Evolutionary conservation across 2,329 filamentous ascomycete species (phyloP).

Genomic region (Penicillium sp.): DNA sequence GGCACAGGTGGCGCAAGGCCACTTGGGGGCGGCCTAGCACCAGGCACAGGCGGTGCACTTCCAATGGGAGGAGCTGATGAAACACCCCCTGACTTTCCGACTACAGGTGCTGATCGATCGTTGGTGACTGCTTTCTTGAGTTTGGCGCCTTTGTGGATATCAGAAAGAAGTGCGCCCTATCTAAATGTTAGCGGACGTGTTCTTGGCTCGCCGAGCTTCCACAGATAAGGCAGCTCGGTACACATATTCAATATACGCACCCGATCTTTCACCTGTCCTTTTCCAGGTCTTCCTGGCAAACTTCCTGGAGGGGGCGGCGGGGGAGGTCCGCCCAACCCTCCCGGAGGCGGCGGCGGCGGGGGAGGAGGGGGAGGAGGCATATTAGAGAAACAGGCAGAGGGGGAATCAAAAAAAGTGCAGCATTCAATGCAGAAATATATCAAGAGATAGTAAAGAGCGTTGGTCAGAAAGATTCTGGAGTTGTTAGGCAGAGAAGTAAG

Average conservation of each 20-base stretch:
- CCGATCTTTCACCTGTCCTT: constrained; percentile 58
- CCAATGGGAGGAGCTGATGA: constrained; percentile 64
- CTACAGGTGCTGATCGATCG: constrained; percentile 79
- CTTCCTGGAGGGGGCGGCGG: constrained; percentile 59
- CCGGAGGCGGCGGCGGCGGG: constrained; percentile 68
- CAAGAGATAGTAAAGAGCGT: constrained; percentile 11
- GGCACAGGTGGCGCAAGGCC: constrained; percentile 50
- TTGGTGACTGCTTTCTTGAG: constrained; percentile 89
- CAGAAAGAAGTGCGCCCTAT: constrained; percentile 81
- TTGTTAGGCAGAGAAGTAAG: constrained; percentile 24
- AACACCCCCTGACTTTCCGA: constrained; percentile 59
- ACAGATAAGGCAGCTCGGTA: neutral
- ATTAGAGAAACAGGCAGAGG: constrained; percentile 13
- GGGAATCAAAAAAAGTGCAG: neutral
- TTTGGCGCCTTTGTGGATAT: constrained; percentile 78
- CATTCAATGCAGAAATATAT: constrained; percentile 11
- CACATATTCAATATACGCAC: constrained; percentile 54
- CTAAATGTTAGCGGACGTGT: constrained; percentile 18
- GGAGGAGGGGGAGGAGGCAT: constrained; percentile 63
- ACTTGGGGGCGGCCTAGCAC: constrained; percentile 28
- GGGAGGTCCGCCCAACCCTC: constrained; percentile 60
- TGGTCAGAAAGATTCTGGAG: constrained; percentile 15
- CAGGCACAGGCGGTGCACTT: constrained; percentile 80
- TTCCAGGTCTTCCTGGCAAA: constrained; percentile 60
- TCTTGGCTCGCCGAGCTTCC: neutral